Evolutionary conservation across 768 basidiomycete species (phyloP), one percentile per base, ranked within the genome.

Genomic region (Galerina marginata): DNA sequence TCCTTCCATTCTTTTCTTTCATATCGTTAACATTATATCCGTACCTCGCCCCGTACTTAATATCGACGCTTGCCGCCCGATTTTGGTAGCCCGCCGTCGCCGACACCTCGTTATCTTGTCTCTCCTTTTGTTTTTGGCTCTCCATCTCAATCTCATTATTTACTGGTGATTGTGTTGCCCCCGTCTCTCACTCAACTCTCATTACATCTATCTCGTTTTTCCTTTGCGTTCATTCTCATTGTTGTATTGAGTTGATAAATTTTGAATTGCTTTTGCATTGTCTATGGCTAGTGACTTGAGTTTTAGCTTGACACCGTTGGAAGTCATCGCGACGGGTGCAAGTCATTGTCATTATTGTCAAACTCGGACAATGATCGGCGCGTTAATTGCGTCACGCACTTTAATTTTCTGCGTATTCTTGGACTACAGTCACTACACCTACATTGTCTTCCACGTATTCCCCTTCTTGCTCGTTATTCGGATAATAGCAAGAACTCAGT

Each of bases 231-330:
- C 47, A 42, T 55, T 39, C 44, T 45, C 42, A 43, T 56, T 65
- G 62, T 66, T 68, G 61, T 66, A 65, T 39, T 61, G 62, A 50
- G 43, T 60, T 55, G 54, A 52, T 56, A 46, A 59, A 56, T 64
- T 45, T 52, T 48, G 53, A 59, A 47, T 33, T 33, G 29, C 29
- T 33, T 33, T 33, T 33, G 29, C 29, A 33, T 33, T 33, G 29
- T 33, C 29, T 33, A 7, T 33, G 29, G 29, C 4, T 33, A 33
- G 29, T 33, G 7, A 4, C 29, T 33, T 33, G 29, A 33, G 29
- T 33, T 33, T 33, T 33, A 5, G 29, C 29, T 33, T 33, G 29
- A 33, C 29, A 33, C 7, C 29, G 4, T 3, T 33, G 29, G 2
- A 20, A 20, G 20, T 20, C 20, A 20, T 20, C 20, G 20, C 20